Base-by-base conservation (phyloP, 768 basidiomycete genomes). In the Boletus vinaceobasis region DNA sequence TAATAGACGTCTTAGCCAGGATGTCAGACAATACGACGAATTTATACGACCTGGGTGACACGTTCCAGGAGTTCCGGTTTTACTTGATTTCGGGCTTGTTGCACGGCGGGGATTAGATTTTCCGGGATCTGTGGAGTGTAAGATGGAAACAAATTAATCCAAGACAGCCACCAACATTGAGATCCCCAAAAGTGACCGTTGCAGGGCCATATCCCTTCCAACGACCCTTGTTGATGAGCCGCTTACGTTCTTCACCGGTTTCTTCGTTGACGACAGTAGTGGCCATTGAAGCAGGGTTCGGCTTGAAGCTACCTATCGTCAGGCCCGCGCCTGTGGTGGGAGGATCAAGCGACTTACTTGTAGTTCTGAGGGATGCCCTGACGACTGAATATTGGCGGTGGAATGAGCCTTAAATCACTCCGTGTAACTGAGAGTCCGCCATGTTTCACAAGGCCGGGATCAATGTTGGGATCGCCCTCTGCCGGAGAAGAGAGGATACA, bases 361-460 rank as follows among this genome's bases (percentile, higher is more conserved):
- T 94, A 97, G 44, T 81, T 81, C 58, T 90, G 86, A 23, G 92
- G 84, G 38, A 94, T 81, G 0, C 75, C 79, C 60, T 92, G 88
- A 33, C 93, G 80, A 61, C 87, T 89, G 73, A 98, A 98, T 44
- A 94, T 71, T 8, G 96, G 95, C 1, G 94, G 90, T 29, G 96
- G 93, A 59, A 94, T 85, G 11, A 93, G 75, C 29, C 89, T 80
- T 9, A 94, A 74, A 62, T 83, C 85, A 65, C 82, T 87, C 52
- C 71, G 73, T 61, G 73, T 57, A 31, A 60, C 52, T 44, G 62
- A 33, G 45, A 33, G 36, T 27, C 51, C 59, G 13, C 38, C 60
- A 37, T 62, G 33, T 36, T 56, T 55, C 42, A 62, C 33, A 48
- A 77, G 75, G 26, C 66, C 65, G 2, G 83, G 84, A 64, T 86